These are phyloP conservation scores for Lumnitzera racemosa DNA, from an alignment of 345 rosid species.

Conservation along the genomic window DNA sequence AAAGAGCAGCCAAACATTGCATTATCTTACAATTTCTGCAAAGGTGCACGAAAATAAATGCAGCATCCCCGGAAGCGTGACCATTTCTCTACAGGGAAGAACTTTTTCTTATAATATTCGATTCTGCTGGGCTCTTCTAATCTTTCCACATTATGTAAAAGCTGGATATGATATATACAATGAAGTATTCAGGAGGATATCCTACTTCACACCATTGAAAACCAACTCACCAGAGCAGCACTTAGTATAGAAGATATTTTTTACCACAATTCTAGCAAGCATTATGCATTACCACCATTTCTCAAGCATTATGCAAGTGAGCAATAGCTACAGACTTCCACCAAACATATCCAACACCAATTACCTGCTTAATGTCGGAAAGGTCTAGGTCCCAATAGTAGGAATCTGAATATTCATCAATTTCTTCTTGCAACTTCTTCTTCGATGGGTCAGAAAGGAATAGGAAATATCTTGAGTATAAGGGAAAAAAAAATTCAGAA, in stretches of 20 bases:
- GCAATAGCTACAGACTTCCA: background rate
- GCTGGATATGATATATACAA: constrained; percentile 32
- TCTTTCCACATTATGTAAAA: constrained; percentile 54
- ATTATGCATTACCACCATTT: background rate
- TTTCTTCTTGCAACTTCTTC: constrained; percentile 68
- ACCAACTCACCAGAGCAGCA: background rate
- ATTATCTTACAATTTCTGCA: constrained; percentile 42
- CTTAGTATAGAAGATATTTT: background rate
- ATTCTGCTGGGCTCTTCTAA: constrained; percentile 35
- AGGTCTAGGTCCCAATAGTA: constrained; percentile 78
- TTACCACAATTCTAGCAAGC: background rate
- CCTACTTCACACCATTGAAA: too few relatives aligned
- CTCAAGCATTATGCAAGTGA: constrained; percentile 1
- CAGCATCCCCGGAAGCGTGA: constrained; percentile 57
- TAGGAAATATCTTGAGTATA: constrained; percentile 64
- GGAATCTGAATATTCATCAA: constrained; percentile 83
- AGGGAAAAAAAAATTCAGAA: constrained; percentile 8
- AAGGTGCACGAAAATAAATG: constrained; percentile 39
- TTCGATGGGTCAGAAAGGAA: constrained; percentile 65
- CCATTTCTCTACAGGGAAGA: constrained; percentile 74
- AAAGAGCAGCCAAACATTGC: constrained; percentile 1
- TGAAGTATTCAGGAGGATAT: background rate
- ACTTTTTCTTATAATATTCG: constrained; percentile 54
- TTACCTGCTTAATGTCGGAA: constrained; percentile 74
- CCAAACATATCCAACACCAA: constrained; percentile 1